Base-by-base conservation (phyloP, 768 basidiomycete species). In the Suillus tomentosus region DNA sequence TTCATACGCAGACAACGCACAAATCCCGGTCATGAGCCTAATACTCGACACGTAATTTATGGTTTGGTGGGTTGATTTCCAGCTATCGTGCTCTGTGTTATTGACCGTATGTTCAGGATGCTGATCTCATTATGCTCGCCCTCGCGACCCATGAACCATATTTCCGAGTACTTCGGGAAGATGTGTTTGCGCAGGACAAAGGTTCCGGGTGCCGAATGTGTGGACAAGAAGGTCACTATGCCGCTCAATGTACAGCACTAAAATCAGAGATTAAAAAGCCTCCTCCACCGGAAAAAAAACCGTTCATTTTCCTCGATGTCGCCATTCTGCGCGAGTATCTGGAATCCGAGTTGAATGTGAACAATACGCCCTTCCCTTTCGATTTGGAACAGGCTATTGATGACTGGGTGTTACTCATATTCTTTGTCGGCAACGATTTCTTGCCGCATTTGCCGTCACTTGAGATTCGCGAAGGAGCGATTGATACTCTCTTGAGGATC, bases 261-360 rank as follows among this genome's bases (percentile, higher is more conserved):
- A 87, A 88, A 80, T 85, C 84, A 77, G 82, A 88, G 79, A 76
- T 85, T 77, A 82, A 82, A 76, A 90, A 86, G 74, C 78, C 68
- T 54, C 74, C 72, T 78, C 85, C 83, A 67, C 82, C 83, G 63
- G 79, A 87, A 63, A 89, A 91, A 72, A 90, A 94, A 77, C 97
- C 97, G 15, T 99, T 97, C 84, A 98, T 99, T 79, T 99, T 97
- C 85, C 93, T 99, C 76, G 96, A 99, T 83, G 93, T 99, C 78
- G 83, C 92, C 65, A 86, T 93, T 69, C 81, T 99, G 69, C 92
- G 97, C 79, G 97, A 99, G 80, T 99, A 99, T 81, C 90, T 99
- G 70, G 94, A 96, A 79, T 88, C 93, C 75, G 97, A 99, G 76
- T 89, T 99, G 68, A 88, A 94, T 78, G 84, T 96, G 39, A 81